Conservation (phyloP, 495 filamentous ascomycete species). For the Hypoxylon intermedium region DNA sequence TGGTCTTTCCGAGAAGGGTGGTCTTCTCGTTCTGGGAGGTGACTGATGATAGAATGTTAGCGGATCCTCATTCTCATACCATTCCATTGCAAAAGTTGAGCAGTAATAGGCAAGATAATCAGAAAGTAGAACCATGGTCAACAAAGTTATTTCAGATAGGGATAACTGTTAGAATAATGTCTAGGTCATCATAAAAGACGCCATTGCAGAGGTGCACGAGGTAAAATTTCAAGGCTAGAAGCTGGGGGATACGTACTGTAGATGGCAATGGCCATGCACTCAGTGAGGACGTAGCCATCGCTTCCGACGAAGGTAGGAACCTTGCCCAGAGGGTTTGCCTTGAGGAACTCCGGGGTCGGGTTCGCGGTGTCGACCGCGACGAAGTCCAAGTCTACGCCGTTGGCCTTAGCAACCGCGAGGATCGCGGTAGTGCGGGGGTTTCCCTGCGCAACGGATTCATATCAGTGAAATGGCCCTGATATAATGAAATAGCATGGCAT, state of each 20-base stretch:
- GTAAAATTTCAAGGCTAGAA: slow-evolving; percentile 1
- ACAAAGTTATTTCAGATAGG: slow-evolving; percentile 94
- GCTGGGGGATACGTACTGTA: slow-evolving; percentile 77
- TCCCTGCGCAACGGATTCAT: slow-evolving; percentile 58
- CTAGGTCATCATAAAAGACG: slow-evolving; percentile 75
- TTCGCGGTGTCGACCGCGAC: slow-evolving; percentile 70
- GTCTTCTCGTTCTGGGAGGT: slow-evolving; percentile 99
- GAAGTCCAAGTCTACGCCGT: slow-evolving; percentile 86
- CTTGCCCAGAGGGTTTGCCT: slow-evolving; percentile 86
- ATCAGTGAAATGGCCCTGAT: slow-evolving; percentile 39
- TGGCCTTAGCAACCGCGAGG: slow-evolving; percentile 92
- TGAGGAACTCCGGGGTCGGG: slow-evolving; percentile 75
- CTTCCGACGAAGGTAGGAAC: slow-evolving; percentile 89
- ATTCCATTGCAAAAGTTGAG: slow-evolving; percentile 28
- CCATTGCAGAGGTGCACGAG: slow-evolving; percentile 35
- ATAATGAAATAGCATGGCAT: slow-evolving; percentile 1
- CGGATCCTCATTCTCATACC: slow-evolving; percentile 19
- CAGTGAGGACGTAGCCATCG: slow-evolving; percentile 88
- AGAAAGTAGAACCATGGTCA: slow-evolving; percentile 72
- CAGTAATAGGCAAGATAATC: slow-evolving; percentile 46
- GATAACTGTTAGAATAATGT: slow-evolving; percentile 89
- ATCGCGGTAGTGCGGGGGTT: slow-evolving; percentile 90
- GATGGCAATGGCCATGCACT: slow-evolving; percentile 94
- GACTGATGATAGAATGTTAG: slow-evolving; percentile 65
- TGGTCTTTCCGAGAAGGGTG: slow-evolving; percentile 97